These are phyloP conservation scores for Neodidymelliopsis sp. DNA, from an alignment of 2,329 filamentous ascomycete species.

Conservation along the genomic window DNA sequence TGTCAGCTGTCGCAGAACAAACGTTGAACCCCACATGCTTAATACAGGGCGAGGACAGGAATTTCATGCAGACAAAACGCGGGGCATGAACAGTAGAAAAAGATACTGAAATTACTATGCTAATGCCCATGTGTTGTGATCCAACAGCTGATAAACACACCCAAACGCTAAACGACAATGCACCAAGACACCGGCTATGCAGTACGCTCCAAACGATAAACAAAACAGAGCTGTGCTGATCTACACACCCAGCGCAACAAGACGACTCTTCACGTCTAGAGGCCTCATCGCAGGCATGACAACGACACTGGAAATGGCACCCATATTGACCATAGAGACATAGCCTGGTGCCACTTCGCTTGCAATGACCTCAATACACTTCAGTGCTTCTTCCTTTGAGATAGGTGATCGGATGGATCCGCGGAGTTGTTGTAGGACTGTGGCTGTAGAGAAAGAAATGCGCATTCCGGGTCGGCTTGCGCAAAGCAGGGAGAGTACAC, in stretches of 20 bases:
- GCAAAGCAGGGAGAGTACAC: constrained; percentile 53
- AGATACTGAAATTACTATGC: neutral
- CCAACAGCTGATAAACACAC: neutral
- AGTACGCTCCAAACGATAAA: neutral
- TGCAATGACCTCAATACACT: constrained; percentile 54
- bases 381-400: constrained; percentile 53
- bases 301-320: constrained; percentile 53
- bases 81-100: neutral
- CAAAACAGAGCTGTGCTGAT: neutral
- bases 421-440: constrained; percentile 54
- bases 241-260: constrained; percentile 39
- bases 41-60: neutral
- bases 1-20: constrained; percentile 8
- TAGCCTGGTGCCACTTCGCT: constrained; percentile 55
- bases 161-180: constrained; percentile 8
- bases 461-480: constrained; percentile 45
- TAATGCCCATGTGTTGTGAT: neutral
- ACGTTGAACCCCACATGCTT: neutral
- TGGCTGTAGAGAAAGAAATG: constrained; percentile 54
- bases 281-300: constrained; percentile 49
- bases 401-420: constrained; percentile 56
- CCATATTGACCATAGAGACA: constrained; percentile 49
- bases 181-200: constrained; percentile 9
- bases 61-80: neutral
- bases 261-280: constrained; percentile 41